These are phyloP conservation scores for Plasmopara muralis DNA, from an alignment of 352 stramenopile genomes.

Conservation along the genomic window DNA sequence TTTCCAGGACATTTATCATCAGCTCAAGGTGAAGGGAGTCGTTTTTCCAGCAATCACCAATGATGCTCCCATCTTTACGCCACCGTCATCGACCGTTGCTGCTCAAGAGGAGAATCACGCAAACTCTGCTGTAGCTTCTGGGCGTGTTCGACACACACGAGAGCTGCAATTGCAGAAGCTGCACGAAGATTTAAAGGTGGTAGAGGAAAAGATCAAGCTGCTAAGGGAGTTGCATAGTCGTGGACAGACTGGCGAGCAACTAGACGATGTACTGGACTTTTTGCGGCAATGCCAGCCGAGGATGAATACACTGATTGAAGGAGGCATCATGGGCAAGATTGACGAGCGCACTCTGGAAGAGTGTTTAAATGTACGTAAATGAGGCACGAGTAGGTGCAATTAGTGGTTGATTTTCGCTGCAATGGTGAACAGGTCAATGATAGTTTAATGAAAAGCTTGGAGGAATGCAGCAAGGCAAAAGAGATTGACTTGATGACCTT, in stretches of 20 bases:
- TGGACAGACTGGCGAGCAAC: constrained; percentile 29
- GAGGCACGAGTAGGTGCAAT: neutral
- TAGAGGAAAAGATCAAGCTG: constrained; percentile 62
- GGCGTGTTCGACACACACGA: constrained; percentile 20
- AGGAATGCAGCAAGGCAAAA: constrained; percentile 39
- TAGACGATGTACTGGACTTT: constrained; percentile 77
- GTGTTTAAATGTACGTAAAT: constrained; percentile 62
- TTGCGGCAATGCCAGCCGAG: constrained; percentile 75
- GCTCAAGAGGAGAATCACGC: constrained; percentile 3
- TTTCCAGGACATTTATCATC: constrained; percentile 72
- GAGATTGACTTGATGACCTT: constrained; percentile 45
- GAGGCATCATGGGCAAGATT: constrained; percentile 78
- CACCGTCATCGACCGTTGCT: constrained; percentile 30
- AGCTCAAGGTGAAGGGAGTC: constrained; percentile 71
- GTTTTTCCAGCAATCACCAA: constrained; percentile 63
- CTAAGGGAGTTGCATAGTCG: constrained; percentile 36
- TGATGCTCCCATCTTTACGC: constrained; percentile 67
- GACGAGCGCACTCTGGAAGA: constrained; percentile 72
- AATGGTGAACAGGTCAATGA: constrained; percentile 56
- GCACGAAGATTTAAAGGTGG: constrained; percentile 53
- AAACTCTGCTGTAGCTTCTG: constrained; percentile 1
- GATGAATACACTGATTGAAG: constrained; percentile 87
- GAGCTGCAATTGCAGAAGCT: constrained; percentile 72
- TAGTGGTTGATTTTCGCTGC: too few species aligned
- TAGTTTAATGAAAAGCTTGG: constrained; percentile 68